Base-by-base conservation (phyloP, 495 filamentous ascomycete genomes). In the Parathielavia hyrcaniae region DNA sequence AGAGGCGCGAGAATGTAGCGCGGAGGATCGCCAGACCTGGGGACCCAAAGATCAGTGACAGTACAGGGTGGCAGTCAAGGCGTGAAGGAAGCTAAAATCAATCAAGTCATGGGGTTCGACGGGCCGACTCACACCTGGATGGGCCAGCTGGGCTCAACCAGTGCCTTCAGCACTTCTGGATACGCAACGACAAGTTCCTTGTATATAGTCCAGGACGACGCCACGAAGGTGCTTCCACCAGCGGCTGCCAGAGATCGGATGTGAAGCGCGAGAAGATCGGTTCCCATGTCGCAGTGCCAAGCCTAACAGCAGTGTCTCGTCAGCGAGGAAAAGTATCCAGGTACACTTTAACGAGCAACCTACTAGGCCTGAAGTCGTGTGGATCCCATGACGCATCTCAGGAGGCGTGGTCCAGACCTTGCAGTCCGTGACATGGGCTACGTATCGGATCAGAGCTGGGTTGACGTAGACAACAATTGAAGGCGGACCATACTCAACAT, bases 361-460 rank as follows among this genome's bases (percentile, higher is more conserved):
- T 66, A 75, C 69, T 45, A 79, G 57, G 23, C 61, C 61, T 10
- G 53, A 61, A 41, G 65, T 76, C 3, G 74, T 75, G 46, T 79
- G 76, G 26, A 79, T 79, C 1, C 75, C 75, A 41, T 78, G 73
- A 1, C 76, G 74, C 23, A 67, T 69, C 26, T 70, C 66, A n/a
- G 60, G 66, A 2, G 74, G 69, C 8, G 70, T 70, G 1, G 64
- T 69, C 74, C 73, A 78, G 11, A 50, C 51, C 58, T 69, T 69
- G 34, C 71, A 70, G 39, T 72, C 69, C 26, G 72, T 76, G n/a
- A 79, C 65, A 55, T 79, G 76, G n/a, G 69, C 76, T 79, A 23
- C 23, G 16, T n/a, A 8, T n/a, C 12, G 2, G 30, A 8, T n/a
- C 14, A 49, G 26, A 30, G 4, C 19, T 16, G 6, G 17, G 7